Conservation (phyloP, 2,329 filamentous ascomycete species). For the Xylariaceae sp. region DNA sequence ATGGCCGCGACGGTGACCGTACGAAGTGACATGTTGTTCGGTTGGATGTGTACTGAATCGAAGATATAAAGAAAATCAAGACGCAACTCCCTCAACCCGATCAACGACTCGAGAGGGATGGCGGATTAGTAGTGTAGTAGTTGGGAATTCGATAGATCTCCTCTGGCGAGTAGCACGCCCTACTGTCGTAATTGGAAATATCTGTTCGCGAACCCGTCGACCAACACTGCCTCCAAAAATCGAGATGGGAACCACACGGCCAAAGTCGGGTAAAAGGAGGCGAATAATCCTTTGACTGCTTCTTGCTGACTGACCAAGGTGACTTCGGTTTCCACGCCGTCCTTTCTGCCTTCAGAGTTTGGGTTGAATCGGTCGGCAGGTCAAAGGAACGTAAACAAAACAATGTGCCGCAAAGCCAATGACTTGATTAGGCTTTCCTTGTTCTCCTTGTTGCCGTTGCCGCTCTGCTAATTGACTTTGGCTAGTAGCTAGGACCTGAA, state of each 20-base stretch:
- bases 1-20: slow-evolving; percentile 32
- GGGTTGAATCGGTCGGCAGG: slow-evolving; percentile 1
- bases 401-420: slow-evolving; percentile 26
- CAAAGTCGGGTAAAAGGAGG: slow-evolving; percentile 21
- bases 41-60: slow-evolving; percentile 10
- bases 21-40: slow-evolving; percentile 32
- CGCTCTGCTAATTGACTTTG: slow-evolving; percentile 1
- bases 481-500: background rate
- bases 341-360: slow-evolving; percentile 11
- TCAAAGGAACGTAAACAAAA: slow-evolving; percentile 20
- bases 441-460: slow-evolving; percentile 1
- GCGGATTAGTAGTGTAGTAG: slow-evolving; percentile 9
- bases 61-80: slow-evolving; percentile 15
- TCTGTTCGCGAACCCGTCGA: slow-evolving; percentile 9
- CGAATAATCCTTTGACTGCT: slow-evolving; percentile 19
- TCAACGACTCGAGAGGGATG: slow-evolving; percentile 35
- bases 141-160: slow-evolving; percentile 12
- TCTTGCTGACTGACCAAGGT: slow-evolving; percentile 5
- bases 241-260: slow-evolving; percentile 5
- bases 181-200: slow-evolving; percentile 9
- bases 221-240: slow-evolving; percentile 10
- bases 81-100: slow-evolving; percentile 29
- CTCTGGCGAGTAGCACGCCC: slow-evolving; percentile 16
- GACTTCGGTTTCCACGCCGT: slow-evolving; percentile 9
- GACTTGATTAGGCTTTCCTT: slow-evolving; percentile 20